A percentile compares a stretch with the other conserved stretches of the same genome.
These are phyloP conservation scores for Meyerozyma sp. DNA, from an alignment of 1,139 yeast species.

Conservation along the genomic window DNA sequence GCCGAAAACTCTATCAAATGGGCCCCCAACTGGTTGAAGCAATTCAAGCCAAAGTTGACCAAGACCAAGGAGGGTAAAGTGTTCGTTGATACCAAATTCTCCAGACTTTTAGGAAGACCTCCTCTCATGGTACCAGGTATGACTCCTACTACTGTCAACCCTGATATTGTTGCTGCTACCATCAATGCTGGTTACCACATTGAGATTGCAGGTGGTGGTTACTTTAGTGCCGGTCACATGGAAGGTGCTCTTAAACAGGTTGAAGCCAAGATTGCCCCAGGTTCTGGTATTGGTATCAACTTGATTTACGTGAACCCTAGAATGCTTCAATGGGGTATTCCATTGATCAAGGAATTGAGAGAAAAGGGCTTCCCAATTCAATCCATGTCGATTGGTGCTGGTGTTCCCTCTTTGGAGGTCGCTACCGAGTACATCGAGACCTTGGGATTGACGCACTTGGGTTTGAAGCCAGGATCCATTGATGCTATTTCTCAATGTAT, in stretches of 20 bases:
- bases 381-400: constrained; percentile 97
- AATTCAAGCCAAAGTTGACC: constrained; percentile 79
- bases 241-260: constrained; percentile 72
- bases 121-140: constrained; percentile 98
- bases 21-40: constrained; percentile 88
- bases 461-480: constrained; percentile 95
- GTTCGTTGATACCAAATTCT: constrained; percentile 89
- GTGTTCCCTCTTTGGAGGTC: constrained; percentile 97
- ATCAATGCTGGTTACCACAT: constrained; percentile 95
- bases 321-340: constrained; percentile 98
- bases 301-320: constrained; percentile 94
- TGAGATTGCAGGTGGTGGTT: constrained; percentile 99
- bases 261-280: constrained; percentile 63
- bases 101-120: constrained; percentile 87
- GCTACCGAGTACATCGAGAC: constrained; percentile 94
- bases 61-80: constrained; percentile 68
- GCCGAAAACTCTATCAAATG: constrained; percentile 59
- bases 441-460: constrained; percentile 87
- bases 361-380: constrained; percentile 93
- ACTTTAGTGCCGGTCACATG: constrained; percentile 69
- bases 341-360: constrained; percentile 84
- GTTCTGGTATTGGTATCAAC: constrained; percentile 86
- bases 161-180: constrained; percentile 89
- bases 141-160: constrained; percentile 97
- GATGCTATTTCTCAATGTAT: constrained; percentile 87